These are phyloP conservation scores for Solanum sparsipilum DNA, from an alignment of 257 asterid genomes.

Conservation along the genomic window DNA sequence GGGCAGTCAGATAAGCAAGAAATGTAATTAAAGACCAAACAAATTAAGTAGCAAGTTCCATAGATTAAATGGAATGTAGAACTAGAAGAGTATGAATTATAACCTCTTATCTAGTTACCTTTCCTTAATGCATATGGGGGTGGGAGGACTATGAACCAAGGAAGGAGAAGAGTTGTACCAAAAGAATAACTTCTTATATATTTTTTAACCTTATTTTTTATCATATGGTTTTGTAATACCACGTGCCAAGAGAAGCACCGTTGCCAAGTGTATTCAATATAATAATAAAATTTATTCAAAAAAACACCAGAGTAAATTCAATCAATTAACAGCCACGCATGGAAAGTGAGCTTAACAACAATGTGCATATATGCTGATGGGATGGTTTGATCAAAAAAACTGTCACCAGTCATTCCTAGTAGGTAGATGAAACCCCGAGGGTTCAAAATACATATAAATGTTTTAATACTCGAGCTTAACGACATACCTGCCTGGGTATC, in stretches of 20 bases:
- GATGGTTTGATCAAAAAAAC: background rate
- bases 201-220: background rate
- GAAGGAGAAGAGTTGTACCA: background rate
- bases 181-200: background rate
- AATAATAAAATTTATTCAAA: background rate
- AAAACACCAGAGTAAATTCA: background rate
- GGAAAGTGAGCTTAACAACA: background rate
- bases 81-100: background rate
- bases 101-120: background rate
- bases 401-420: background rate
- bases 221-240: background rate
- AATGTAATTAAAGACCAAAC: background rate
- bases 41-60: background rate
- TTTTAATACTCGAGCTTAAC: background rate
- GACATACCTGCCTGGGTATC: slow-evolving; percentile 13
- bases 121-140: background rate
- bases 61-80: background rate
- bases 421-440: background rate
- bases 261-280: background rate
- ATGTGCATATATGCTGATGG: background rate
- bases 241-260: background rate
- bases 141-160: background rate
- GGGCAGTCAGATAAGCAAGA: background rate
- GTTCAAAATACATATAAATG: background rate
- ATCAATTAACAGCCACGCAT: background rate